These are phyloP conservation scores for Fulvia fulva DNA, from an alignment of 2,329 filamentous ascomycete genomes.

Conservation along the genomic window DNA sequence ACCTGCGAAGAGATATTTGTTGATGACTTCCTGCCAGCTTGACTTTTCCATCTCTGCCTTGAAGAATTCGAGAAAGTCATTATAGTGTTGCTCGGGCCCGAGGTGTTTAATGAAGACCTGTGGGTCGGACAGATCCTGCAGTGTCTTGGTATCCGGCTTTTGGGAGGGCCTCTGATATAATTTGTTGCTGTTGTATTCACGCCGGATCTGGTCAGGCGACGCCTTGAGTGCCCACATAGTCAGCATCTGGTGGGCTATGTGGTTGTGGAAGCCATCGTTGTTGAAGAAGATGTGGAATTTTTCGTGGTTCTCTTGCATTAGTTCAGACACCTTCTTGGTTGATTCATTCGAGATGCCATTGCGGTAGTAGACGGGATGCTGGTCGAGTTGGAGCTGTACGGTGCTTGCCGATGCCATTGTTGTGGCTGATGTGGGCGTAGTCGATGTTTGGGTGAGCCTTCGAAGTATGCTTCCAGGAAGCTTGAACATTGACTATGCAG, in stretches of 20 bases:
- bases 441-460: neutral
- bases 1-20: conserved; percentile 65
- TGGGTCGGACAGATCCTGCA: conserved; percentile 56
- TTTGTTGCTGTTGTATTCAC: conserved; percentile 61
- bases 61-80: conserved; percentile 74
- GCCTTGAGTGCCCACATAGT: conserved; percentile 74
- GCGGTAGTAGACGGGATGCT: conserved; percentile 46
- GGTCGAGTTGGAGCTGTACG: conserved; percentile 43
- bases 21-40: conserved; percentile 59
- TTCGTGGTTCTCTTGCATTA: conserved; percentile 73
- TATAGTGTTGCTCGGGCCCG: conserved; percentile 61
- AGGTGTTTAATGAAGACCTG: conserved; percentile 56
- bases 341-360: conserved; percentile 52
- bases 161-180: conserved; percentile 58
- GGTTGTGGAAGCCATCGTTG: conserved; percentile 68
- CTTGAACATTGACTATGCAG: neutral
- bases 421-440: neutral
- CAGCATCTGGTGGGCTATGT: conserved; percentile 74
- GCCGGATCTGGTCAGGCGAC: conserved; percentile 54
- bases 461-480: neutral
- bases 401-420: conserved; percentile 11
- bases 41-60: conserved; percentile 64
- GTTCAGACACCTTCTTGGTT: conserved; percentile 59
- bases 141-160: conserved; percentile 43
- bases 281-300: conserved; percentile 82